Conservation (phyloP, 768 basidiomycete genomes). For the Termitomyces sp. region DNA sequence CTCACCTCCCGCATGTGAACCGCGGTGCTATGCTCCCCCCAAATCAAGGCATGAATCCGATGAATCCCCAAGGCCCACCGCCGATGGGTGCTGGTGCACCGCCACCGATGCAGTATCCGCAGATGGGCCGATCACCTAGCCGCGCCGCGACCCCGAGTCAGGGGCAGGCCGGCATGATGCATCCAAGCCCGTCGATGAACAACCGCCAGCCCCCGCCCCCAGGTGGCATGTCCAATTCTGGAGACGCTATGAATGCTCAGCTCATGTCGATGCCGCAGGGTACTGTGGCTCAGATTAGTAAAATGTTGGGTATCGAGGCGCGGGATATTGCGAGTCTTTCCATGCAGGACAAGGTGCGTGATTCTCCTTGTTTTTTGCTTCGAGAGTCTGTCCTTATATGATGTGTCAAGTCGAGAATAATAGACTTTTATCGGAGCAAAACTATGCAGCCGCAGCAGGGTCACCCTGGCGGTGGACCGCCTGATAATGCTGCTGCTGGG, state of each 20-base stretch:
- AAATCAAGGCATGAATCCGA: constrained; percentile 31
- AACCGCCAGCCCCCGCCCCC: constrained; percentile 34
- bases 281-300: constrained; percentile 18
- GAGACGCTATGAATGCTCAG: constrained; percentile 30
- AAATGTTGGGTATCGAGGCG: constrained; percentile 11
- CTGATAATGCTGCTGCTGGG: constrained; percentile 32
- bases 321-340: constrained; percentile 10
- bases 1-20: constrained; percentile 40
- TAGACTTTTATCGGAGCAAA: constrained; percentile 9
- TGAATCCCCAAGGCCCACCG: constrained; percentile 23
- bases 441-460: constrained; percentile 14
- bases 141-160: constrained; percentile 34
- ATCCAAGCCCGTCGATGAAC: constrained; percentile 54
- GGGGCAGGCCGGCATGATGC: constrained; percentile 31
- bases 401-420: constrained; percentile 15
- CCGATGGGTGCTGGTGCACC: constrained; percentile 23
- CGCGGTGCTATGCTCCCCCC: constrained; percentile 45
- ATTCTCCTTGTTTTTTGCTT: not conserved
- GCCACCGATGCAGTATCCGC: constrained; percentile 34
- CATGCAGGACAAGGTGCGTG: constrained; percentile 52
- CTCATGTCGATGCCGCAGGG: constrained; percentile 31
- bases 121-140: constrained; percentile 51
- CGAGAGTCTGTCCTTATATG: not conserved
- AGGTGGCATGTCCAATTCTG: constrained; percentile 10
- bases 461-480: constrained; percentile 12